A percentile compares a stretch with the other conserved stretches of the same genome.
Conservation (phyloP, 2,329 filamentous ascomycete species). For the Hypoxylon sp. region DNA sequence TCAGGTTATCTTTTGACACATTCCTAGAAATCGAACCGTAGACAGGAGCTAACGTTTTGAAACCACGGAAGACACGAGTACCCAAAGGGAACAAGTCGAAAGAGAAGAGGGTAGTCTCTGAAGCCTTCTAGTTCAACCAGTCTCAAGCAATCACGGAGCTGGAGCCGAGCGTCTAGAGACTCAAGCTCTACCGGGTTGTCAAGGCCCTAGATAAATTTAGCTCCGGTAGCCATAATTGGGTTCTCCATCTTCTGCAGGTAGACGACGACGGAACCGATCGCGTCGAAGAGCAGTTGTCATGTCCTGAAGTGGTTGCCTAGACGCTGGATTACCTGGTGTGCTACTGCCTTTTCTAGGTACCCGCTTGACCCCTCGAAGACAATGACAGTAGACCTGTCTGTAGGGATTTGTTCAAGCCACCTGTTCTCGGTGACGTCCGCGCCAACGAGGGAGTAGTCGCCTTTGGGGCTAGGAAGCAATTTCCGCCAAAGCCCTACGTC, state of each 20-base stretch:
- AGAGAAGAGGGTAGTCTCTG: neutral
- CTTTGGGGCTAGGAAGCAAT: constrained; percentile 37
- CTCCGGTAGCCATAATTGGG: neutral
- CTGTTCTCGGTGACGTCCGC: constrained; percentile 41
- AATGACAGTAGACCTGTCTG: constrained; percentile 47
- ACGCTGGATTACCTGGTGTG: constrained; percentile 37
- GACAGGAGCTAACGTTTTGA: neutral
- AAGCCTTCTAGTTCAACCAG: neutral
- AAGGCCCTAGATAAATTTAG: neutral
- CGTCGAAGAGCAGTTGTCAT: constrained; percentile 45
- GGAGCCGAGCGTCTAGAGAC: neutral
- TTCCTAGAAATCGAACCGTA: neutral
- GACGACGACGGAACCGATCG: constrained; percentile 31
- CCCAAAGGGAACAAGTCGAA: neutral
- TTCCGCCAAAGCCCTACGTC: constrained; percentile 47
- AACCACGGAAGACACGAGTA: constrained; percentile 2
- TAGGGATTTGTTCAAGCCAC: constrained; percentile 47
- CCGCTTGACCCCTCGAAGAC: constrained; percentile 50
- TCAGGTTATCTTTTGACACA: neutral
- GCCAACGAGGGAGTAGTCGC: constrained; percentile 45
- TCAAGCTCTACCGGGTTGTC: neutral
- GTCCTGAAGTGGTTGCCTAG: constrained; percentile 41
- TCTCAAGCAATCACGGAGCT: neutral
- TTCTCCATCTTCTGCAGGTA: constrained; percentile 20
- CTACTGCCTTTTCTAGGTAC: constrained; percentile 44